Conservation (phyloP, 495 filamentous ascomycete species). For the Penicillium macrosclerotiorum region DNA sequence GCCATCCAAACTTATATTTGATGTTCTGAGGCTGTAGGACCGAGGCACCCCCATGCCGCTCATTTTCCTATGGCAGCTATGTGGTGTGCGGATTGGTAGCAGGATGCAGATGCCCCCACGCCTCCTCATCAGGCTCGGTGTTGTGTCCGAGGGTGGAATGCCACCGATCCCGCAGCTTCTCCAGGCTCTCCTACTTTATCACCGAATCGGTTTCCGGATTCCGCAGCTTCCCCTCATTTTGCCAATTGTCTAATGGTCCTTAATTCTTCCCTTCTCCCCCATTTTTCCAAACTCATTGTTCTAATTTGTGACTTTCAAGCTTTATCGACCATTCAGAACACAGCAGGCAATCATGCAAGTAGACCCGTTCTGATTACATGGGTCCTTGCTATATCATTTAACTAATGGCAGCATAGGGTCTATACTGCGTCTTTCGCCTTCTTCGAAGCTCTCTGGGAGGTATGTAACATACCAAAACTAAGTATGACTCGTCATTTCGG, state of each 20-base stretch:
- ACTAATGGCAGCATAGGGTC: constrained; percentile 28
- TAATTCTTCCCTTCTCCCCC: too few species aligned
- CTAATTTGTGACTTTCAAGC: too few species aligned
- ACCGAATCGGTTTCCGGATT: background rate
- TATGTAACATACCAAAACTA: constrained; percentile 11
- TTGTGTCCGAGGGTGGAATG: constrained; percentile 9
- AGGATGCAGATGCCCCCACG: constrained; percentile 12
- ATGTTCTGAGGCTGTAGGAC: background rate
- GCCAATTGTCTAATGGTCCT: background rate
- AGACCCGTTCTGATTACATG: background rate
- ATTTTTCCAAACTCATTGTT: too few species aligned
- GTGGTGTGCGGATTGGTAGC: background rate
- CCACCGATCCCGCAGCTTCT: constrained; percentile 1
- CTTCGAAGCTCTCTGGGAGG: constrained; percentile 90
- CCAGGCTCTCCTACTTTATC: constrained; percentile 7
- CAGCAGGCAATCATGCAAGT: constrained; percentile 12
- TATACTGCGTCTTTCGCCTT: constrained; percentile 84
- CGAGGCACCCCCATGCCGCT: background rate
- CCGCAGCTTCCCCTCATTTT: background rate
- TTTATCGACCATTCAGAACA: too few species aligned
- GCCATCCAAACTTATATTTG: too few species aligned
- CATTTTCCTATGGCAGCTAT: background rate
- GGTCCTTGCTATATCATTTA: constrained; percentile 1
- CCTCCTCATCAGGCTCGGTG: constrained; percentile 11
- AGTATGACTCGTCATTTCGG: background rate